Evolutionary conservation across 129 eudicot genomes (phyloP).

Genomic region (Smallanthus sonchifolius): DNA sequence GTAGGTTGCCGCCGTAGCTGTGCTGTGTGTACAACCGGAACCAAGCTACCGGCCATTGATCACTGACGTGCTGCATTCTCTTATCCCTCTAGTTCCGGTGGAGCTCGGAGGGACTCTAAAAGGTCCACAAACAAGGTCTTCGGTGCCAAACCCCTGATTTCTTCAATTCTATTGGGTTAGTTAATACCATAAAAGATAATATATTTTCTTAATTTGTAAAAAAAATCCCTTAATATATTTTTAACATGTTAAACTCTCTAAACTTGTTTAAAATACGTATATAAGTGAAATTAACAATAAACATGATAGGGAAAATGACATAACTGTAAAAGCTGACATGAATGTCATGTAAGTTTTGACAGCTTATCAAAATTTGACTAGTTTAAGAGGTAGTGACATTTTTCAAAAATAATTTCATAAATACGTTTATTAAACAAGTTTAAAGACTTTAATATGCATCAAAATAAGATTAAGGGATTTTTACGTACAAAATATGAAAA

Average conservation of each 20-base stretch:
- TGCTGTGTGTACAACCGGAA: constrained; percentile 90
- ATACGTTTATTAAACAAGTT: neutral
- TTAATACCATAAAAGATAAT: neutral
- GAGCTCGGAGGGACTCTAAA: constrained; percentile 87
- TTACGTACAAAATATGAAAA: neutral
- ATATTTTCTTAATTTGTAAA: neutral
- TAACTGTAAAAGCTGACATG: neutral
- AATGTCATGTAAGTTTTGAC: neutral
- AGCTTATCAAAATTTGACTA: neutral
- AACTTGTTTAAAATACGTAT: neutral
- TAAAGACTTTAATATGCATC: neutral
- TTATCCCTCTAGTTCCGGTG: constrained; percentile 83
- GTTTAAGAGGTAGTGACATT: neutral
- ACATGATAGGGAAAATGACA: neutral
- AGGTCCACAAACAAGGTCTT: constrained; percentile 33
- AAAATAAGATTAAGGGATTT: neutral
- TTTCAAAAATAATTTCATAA: neutral
- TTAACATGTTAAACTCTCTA: neutral
- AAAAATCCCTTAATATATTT: neutral
- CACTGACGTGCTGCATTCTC: constrained; percentile 85
- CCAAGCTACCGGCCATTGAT: constrained; percentile 94
- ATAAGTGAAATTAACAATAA: neutral
- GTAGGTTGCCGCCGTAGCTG: constrained; percentile 97
- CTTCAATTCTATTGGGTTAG: neutral
- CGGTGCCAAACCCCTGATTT: constrained; percentile 24